Evolutionary conservation across 768 basidiomycete species (phyloP).

Genomic region (Neoboletus subvelutipes): DNA sequence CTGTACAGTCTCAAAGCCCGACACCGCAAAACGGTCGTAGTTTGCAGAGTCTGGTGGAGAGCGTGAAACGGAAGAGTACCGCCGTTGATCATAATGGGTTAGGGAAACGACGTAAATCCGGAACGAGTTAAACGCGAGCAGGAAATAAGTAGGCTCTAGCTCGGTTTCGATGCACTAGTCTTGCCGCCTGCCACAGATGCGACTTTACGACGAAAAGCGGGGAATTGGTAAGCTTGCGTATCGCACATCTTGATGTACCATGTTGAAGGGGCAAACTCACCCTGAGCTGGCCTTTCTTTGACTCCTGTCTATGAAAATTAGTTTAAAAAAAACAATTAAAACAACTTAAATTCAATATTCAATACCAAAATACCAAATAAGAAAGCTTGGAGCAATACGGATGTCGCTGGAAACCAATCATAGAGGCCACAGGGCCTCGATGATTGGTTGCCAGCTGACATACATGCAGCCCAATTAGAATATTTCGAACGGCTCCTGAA

Average conservation of each 20-base stretch:
- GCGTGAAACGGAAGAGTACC: conserved; percentile 78
- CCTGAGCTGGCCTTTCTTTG: background rate
- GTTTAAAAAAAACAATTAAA: too few species aligned
- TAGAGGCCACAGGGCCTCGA: background rate
- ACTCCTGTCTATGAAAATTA: background rate
- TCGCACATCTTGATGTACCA: background rate
- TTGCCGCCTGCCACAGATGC: background rate
- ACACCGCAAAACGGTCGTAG: conserved; percentile 28
- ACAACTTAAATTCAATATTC: too few species aligned
- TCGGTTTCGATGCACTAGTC: background rate
- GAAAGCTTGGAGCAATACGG: background rate
- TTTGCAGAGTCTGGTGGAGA: conserved; percentile 73
- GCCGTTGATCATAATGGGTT: conserved; percentile 25
- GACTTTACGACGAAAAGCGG: background rate
- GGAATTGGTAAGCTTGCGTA: too few species aligned
- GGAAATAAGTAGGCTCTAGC: background rate
- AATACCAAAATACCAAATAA: background rate
- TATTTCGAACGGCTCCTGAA: background rate
- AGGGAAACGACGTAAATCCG: conserved; percentile 42
- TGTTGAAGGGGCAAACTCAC: background rate
- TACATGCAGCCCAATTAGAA: background rate
- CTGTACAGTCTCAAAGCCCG: background rate
- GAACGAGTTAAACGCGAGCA: conserved; percentile 8
- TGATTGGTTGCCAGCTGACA: background rate
- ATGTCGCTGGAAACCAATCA: background rate